Evolutionary conservation across 1,139 yeast species (phyloP), one percentile per base, ranked within the genome.

Genomic region (Yamadazyma diddensiae): DNA sequence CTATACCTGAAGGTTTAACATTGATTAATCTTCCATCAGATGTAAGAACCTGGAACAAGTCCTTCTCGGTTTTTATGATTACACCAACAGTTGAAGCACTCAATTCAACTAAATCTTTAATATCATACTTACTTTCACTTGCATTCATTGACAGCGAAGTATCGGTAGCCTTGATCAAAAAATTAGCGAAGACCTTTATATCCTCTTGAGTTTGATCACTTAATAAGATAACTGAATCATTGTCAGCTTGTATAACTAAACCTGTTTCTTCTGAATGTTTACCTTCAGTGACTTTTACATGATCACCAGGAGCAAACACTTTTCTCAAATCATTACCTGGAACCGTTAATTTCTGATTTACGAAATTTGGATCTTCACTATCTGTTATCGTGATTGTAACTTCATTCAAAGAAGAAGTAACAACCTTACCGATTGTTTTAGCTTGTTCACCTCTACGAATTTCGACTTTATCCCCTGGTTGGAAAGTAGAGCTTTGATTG

Each of bases 181-280:
- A 92, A 51, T 90, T 87, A 18, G 97, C 87, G 52, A 94, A 90
- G 3, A 92, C 97, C 18, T 94, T 81, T 23, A 92, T 77, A 58
- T 92, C 97, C 46, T 82, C 79, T 49, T 77, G 78, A 2, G 95
- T 82, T 59, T 88, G 88, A 54, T 92, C 96, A 39, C 95, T 84
- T 42, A 92, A 77, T 45, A 94, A 72, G 0, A 95, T 85, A 13
- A 90, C 97, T 29, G 86, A 83, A 50, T 90, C 95, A 30, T 83
- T 86, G 32, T 77, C 76, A 24, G 86, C 77, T 43, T 79, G 74
- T 29, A 94, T 90, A 32, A 92, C 95, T 64, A 92, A 75, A 61
- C 98, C 98, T 16, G 96, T 86, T 52, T 90, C 97, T 50, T 90
- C 97, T 35, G 79, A 70, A 57, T 87, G 95, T 52, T 83, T 87